Conservation (phyloP, 768 basidiomycete species). For the Lactarius tabidus region DNA sequence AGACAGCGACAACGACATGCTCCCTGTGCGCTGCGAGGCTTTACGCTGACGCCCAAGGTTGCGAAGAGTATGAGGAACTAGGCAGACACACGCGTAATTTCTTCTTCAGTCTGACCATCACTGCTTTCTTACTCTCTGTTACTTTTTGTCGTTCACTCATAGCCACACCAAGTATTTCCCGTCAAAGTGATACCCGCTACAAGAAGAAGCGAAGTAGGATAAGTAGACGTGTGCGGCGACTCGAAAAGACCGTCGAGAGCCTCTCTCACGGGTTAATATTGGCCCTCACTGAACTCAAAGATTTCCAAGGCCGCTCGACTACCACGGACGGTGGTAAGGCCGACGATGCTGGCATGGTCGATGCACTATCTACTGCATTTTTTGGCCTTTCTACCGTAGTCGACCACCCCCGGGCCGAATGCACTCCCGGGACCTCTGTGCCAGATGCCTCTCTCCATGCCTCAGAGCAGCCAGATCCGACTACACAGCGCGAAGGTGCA, state of each 20-base stretch:
- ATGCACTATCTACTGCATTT: neutral
- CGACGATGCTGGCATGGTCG: neutral
- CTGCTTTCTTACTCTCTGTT: neutral
- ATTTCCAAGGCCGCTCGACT: too few relatives aligned
- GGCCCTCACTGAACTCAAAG: constrained; percentile 3
- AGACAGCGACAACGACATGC: neutral
- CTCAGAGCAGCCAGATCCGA: neutral
- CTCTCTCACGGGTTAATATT: constrained; percentile 7
- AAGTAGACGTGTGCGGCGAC: neutral
- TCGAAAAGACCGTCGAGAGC: constrained; percentile 13
- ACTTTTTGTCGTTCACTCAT: too few relatives aligned
- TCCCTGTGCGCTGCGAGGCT: constrained; percentile 8
- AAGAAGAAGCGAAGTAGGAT: neutral
- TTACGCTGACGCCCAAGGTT: too few relatives aligned
- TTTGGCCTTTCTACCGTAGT: neutral
- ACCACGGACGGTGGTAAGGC: neutral
- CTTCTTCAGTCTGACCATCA: neutral
- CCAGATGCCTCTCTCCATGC: neutral
- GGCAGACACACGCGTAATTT: neutral
- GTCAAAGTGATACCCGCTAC: too few relatives aligned
- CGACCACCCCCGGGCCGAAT: neutral
- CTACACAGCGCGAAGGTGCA: neutral
- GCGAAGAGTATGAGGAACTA: neutral
- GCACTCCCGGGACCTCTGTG: neutral
- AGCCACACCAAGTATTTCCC: neutral